Base-by-base conservation (phyloP, 495 filamentous ascomycete genomes). In the Chaetomium fimeti region DNA sequence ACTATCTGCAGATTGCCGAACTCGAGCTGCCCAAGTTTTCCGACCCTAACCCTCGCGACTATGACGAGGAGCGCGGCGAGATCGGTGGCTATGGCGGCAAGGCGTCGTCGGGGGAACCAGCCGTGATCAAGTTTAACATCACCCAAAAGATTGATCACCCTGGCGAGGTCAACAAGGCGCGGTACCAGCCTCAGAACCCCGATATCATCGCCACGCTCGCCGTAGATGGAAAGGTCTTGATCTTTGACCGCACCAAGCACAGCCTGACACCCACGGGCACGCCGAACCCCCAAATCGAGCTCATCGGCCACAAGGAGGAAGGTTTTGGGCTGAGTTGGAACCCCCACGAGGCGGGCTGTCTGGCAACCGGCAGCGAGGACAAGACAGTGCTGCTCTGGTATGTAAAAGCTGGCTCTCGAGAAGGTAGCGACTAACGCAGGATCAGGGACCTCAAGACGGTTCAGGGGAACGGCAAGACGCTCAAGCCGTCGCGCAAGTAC, bases 241-340 rank as follows among this genome's bases (percentile, higher is more conserved):
- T 99, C 65, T 99, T 92, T 77, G 95, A 99, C 77, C 87, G 91
- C 64, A 95, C 95, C 56, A 98, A 97, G 82, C 95, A 98, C 70
- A 88, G 83, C 54, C 87, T 85, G 69, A 78, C 82, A 58, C 90
- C 87, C 7, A 87, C 85, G 22, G 89, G 87, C 57, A 84, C 80
- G 57, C 87, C 90, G 28, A 89, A 87, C 70, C 87, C 91, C 24
- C 89, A 96, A 71, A 88, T 94, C 71, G 92, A 90, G 69, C 85
- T 97, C 24, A 72, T 87, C 22, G 95, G 95, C 5, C 95, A 99
- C 71, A 87, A 84, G 48, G 83, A 84, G 68, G 95, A 99, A 79
- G 95, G 95, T n/a, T 98, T 95, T 69, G 95, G 91, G 2, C 80
- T 99, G 55, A 87, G 86, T 73, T 99, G 95, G 95, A 97, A 86